Percentiles rank a stretch among this genome's conserved stretches.
phyloP scores from a whole-genome alignment of 2,329 filamentous ascomycete genomes.

The Diaporthe humulicola region DNA sequence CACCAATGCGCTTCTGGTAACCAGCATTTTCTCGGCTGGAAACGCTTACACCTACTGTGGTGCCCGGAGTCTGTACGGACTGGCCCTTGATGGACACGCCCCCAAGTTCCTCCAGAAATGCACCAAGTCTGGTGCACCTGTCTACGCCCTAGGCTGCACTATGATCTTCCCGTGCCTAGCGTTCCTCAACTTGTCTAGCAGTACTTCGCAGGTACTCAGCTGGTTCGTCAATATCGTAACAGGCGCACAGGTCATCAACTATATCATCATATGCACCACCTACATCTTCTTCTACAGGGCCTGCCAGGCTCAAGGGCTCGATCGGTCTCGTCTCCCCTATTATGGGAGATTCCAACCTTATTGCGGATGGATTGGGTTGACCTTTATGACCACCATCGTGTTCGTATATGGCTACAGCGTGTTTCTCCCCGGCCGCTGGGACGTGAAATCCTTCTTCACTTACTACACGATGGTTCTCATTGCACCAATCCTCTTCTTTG shows the following conservation, averaged over 20 bases:
- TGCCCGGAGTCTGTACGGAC: slow-evolving; percentile 38
- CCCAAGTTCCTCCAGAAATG: slow-evolving; percentile 65
- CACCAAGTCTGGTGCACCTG: slow-evolving; percentile 71
- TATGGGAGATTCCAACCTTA: slow-evolving; percentile 72
- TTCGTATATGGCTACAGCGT: slow-evolving; percentile 68
- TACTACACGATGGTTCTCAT: slow-evolving; percentile 72
- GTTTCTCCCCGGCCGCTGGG: slow-evolving; percentile 44
- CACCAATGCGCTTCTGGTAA: slow-evolving; percentile 63
- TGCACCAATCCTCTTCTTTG: slow-evolving; percentile 64
- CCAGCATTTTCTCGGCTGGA: slow-evolving; percentile 40
- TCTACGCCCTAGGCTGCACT: slow-evolving; percentile 68
- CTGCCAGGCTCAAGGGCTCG: slow-evolving; percentile 33
- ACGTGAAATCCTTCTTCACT: slow-evolving; percentile 51
- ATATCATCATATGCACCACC: slow-evolving; percentile 58
- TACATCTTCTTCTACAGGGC: slow-evolving; percentile 41
- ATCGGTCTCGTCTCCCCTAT: slow-evolving; percentile 69
- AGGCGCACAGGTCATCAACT: slow-evolving; percentile 72
- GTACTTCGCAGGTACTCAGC: slow-evolving; percentile 44
- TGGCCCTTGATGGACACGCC: slow-evolving; percentile 39
- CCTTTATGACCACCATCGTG: slow-evolving; percentile 58
- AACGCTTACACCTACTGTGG: slow-evolving; percentile 40
- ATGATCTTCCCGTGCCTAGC: slow-evolving; percentile 65
- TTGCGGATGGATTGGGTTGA: slow-evolving; percentile 61
- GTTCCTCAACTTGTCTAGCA: slow-evolving; percentile 38
- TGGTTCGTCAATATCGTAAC: slow-evolving; percentile 71